Conservation (phyloP, 2,329 filamentous ascomycete genomes). For the Pyricularia sp. region DNA sequence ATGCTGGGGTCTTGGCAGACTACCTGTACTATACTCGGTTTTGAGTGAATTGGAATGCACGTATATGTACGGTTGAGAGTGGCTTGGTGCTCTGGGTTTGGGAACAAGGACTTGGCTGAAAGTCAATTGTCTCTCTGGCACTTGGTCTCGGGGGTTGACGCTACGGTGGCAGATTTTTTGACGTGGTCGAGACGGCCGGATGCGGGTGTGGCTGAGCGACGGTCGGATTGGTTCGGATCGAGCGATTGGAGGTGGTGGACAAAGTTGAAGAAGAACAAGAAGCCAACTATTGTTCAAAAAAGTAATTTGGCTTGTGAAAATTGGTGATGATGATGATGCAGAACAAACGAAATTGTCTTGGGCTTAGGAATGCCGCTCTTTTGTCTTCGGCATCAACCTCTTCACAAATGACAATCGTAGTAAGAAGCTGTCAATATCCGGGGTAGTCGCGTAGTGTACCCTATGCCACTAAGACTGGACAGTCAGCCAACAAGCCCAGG, state of each 20-base stretch:
- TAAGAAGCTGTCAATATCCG: neutral
- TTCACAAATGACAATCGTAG: neutral
- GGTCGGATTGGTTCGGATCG: neutral
- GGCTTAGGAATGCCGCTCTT: neutral
- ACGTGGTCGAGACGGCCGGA: neutral
- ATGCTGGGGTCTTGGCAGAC: neutral
- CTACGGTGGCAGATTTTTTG: neutral
- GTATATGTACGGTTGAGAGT: neutral
- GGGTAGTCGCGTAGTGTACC: constrained; percentile 1
- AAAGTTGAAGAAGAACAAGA: neutral
- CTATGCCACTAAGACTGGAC: neutral
- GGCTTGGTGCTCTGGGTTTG: neutral
- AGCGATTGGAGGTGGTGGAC: neutral
- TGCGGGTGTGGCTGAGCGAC: neutral
- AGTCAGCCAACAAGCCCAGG: neutral
- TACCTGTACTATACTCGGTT: neutral
- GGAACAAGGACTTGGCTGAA: neutral
- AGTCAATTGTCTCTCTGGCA: neutral
- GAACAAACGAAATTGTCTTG: neutral
- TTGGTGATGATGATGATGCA: neutral
- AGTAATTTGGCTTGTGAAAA: neutral
- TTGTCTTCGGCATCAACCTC: neutral
- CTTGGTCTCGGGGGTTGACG: neutral
- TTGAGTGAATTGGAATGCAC: neutral
- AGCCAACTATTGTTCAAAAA: neutral